These are phyloP conservation scores for Backusella mclennaniae DNA, from an alignment of 192 early-diverging fungal genomes.

Conservation along the genomic window DNA sequence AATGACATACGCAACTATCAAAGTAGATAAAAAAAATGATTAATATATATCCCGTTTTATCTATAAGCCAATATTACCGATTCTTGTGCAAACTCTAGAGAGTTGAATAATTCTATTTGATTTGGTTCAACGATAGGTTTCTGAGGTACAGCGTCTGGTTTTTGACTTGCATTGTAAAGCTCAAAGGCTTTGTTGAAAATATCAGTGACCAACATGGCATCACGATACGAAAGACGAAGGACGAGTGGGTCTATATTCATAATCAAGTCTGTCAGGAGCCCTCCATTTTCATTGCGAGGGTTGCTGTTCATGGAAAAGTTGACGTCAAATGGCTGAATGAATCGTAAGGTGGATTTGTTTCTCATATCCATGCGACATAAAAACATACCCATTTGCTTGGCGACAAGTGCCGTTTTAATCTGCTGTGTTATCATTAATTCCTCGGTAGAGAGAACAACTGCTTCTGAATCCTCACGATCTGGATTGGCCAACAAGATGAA, in stretches of 20 bases:
- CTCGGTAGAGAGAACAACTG: slow-evolving; percentile 82
- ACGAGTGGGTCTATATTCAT: slow-evolving; percentile 79
- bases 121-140: background rate
- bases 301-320: slow-evolving; percentile 70
- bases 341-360: slow-evolving; percentile 72
- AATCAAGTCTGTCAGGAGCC: slow-evolving; percentile 13
- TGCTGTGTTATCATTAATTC: slow-evolving; percentile 81
- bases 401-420: slow-evolving; percentile 66
- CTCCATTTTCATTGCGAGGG: background rate
- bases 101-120: background rate
- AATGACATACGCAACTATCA: slow-evolving; percentile 58
- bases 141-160: background rate
- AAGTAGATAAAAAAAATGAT: background rate
- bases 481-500: slow-evolving; percentile 85
- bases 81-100: slow-evolving; percentile 22
- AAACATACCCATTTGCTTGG: slow-evolving; percentile 86
- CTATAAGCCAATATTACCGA: slow-evolving; percentile 16
- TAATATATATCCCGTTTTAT: background rate
- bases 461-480: slow-evolving; percentile 68
- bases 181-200: slow-evolving; percentile 76
- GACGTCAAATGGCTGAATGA: slow-evolving; percentile 91
- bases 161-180: slow-evolving; percentile 39
- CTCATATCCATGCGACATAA: slow-evolving; percentile 88
- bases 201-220: slow-evolving; percentile 77
- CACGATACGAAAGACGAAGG: slow-evolving; percentile 84